Base-by-base conservation (phyloP, 192 early-diverging fungal species). In the Coemansia aciculifera region DNA sequence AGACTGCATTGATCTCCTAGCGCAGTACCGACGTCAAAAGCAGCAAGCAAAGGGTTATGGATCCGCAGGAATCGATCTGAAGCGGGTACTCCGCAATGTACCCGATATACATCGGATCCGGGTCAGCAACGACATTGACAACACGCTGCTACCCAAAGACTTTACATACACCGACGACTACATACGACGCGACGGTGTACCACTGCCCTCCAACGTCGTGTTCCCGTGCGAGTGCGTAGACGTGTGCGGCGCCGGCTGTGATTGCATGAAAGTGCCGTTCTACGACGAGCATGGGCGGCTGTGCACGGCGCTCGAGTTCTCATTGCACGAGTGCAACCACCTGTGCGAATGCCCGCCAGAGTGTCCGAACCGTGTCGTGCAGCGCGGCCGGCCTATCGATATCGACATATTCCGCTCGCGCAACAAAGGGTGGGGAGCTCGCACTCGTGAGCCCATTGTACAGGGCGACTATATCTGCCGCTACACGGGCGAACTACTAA, bases 401-500 rank as follows among this genome's bases (percentile, higher is more conserved):
- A 60, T 82, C 13, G 74, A 79, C 19, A 52, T 85, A 9, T 73
- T 74, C 72, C 69, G 79, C 38, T 76, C 74, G 5, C 13, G 5
- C 3, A 3, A 32, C 40, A 79, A 80, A 43, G 80, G 80, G 19
- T 85, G 80, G 79, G 84, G 77, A 4, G 84, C 69, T 0, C 31
- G 64, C 24, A 70, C 84, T n/a, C 70, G 68, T 36, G 36, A 31
- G 48, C 13, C 15, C 5, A 66, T 84, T 27, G 60, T 62, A 27
- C 68, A 68, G 38, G 91, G 91, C 64, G 80, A 87, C 13, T 98
- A 95, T 74, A 88, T 99, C n/a, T 93, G 95, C 77, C 91, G 98
- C 59, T 99, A 99, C 81, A 88, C 92, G 21, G 98, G 98, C 37
- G 97, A 98, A 76, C 90, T 99, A 1, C 86, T 99, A n/a, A 80